Evolutionary conservation across 257 asterid species (phyloP), one percentile per base, ranked within the genome.

Genomic region (Linderniella brevidens): DNA sequence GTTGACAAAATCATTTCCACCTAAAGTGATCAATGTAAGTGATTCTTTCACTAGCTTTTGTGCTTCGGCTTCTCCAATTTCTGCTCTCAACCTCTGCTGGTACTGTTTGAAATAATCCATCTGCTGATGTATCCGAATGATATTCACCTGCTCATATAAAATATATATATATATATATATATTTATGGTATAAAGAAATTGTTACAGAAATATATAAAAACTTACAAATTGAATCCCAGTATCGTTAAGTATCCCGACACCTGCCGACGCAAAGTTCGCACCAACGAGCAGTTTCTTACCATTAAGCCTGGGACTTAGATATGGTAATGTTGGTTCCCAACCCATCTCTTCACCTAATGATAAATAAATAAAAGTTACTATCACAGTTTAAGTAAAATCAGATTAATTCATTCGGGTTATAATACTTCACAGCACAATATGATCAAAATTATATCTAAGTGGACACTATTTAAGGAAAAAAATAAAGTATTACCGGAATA

Each of bases 1-100:
- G 66, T 85, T 85, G 18, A 85, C 96, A 48, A 85, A 85, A 53
- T 85, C 96, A 53, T 85, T 85, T 44, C 96, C 96, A 37, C 96
- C 96, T 55, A 81, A 40, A 9, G 96, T 80, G 9, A 85, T 74
- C 52, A 85, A 84, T 46, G 76, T 81, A 35, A 85, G 65, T 44
- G 93, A 78, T 38, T 67, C 64, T 49, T 67, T 69, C 11, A 85
- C 74, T 4, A 78, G 79, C 11, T 56, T 51, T 35, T 66, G 64
- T 0, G 93, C 17, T 44, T 65, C 62, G 15, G 9, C 63, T 4
- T 49, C 52, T 52, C 96, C 96, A 3, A 78, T 68, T 15, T 75
- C 13, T 6, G 60, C 61, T 38, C 74, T 66, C 38, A 80, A 71
- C 41, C 93, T 55, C 18, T 60, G 44, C 46, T 85, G 95, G 38